Conservation (phyloP, 1,284 basidiomycete species). For the Leccinum huronense region DNA sequence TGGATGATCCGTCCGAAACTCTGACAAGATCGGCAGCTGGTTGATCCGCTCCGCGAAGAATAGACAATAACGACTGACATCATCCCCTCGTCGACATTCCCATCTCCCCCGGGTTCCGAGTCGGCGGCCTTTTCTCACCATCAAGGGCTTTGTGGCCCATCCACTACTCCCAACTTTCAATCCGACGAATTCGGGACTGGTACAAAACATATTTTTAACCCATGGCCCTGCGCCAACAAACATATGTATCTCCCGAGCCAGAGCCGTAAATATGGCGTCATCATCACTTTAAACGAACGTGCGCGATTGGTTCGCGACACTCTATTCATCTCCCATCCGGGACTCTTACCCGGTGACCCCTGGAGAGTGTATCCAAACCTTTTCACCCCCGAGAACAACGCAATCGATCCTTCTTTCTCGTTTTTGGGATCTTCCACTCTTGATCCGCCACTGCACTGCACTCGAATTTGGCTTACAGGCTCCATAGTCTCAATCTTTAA, state of each 20-base stretch:
- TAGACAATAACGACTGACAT: conserved; percentile 10
- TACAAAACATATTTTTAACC: not conserved
- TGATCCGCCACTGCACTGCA: not conserved
- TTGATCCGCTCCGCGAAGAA: conserved; percentile 4
- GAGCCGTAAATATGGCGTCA: conserved; percentile 1
- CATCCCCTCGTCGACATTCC: not conserved
- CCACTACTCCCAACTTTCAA: not conserved
- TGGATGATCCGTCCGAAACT: conserved; percentile 21
- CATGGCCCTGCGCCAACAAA: not conserved
- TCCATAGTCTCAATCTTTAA: not conserved
- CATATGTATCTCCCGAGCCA: not conserved
- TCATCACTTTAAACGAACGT: not conserved
- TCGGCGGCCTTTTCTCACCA: not conserved
- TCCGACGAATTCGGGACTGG: not conserved
- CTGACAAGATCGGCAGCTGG: not conserved
- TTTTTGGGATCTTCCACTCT: not conserved
- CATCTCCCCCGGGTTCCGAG: not conserved
- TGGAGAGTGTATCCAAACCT: not conserved
- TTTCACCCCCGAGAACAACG: not conserved
- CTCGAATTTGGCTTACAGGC: not conserved
- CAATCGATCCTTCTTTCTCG: not conserved
- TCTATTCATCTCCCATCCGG: not conserved
- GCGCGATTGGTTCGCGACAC: not conserved
- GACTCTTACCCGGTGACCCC: not conserved
- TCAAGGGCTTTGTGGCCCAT: not conserved